Percentiles rank a stretch among this genome's conserved stretches.
Conservation (phyloP, 1,284 basidiomycete species). For the Taiwanofungus camphoratus region DNA sequence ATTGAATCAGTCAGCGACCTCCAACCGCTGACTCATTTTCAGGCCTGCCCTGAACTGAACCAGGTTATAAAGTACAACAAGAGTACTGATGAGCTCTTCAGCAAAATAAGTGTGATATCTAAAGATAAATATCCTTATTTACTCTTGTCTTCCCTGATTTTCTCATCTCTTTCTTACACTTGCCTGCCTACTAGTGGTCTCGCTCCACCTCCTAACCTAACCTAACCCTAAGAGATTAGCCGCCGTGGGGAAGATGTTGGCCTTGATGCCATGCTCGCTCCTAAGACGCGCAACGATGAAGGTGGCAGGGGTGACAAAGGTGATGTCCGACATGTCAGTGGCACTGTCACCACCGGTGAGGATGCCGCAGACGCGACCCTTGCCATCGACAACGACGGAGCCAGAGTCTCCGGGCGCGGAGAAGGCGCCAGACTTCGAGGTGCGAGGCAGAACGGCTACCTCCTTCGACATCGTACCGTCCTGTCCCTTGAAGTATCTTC, state of each 20-base stretch:
- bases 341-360: slow-evolving; percentile 22
- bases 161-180: too few relatives aligned
- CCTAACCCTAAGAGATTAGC: slow-evolving; percentile 10
- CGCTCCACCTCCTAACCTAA: too few relatives aligned
- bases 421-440: slow-evolving; percentile 19
- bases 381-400: slow-evolving; percentile 18
- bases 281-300: slow-evolving; percentile 21
- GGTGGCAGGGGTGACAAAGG: slow-evolving; percentile 21
- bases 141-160: too few relatives aligned
- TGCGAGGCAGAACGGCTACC: slow-evolving; percentile 16
- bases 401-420: slow-evolving; percentile 25
- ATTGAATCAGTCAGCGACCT: too few relatives aligned
- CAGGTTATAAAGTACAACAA: too few relatives aligned
- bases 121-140: too few relatives aligned
- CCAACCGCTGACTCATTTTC: too few relatives aligned
- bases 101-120: too few relatives aligned
- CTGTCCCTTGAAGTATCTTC: slow-evolving; percentile 11
- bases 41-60: too few relatives aligned
- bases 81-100: too few relatives aligned
- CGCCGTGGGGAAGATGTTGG: slow-evolving; percentile 16
- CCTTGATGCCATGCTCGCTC: slow-evolving; percentile 9
- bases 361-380: slow-evolving; percentile 19
- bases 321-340: slow-evolving; percentile 18
- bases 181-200: too few relatives aligned
- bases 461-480: slow-evolving; percentile 18